These are phyloP conservation scores for Lipomyces starkeyi DNA, from an alignment of 805 yeast genomes.

Conservation along the genomic window DNA sequence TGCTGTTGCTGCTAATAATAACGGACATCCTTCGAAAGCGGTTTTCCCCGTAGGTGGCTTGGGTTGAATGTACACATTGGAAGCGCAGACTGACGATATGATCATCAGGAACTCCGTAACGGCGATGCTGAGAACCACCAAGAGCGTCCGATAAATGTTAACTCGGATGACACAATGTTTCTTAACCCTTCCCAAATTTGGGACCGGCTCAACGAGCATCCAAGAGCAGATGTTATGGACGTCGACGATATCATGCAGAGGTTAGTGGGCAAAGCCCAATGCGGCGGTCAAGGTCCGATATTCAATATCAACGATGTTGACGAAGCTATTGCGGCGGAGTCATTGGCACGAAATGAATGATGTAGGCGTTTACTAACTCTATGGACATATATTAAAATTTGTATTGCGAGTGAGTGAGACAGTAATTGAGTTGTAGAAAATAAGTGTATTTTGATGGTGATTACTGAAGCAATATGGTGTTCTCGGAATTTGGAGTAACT, in stretches of 20 bases:
- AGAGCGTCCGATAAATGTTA: not conserved
- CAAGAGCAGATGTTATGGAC: constrained; percentile 21
- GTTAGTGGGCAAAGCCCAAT: constrained; percentile 19
- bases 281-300: constrained; percentile 31
- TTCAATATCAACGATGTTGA: constrained; percentile 25
- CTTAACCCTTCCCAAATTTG: constrained; percentile 25
- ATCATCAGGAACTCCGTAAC: not conserved
- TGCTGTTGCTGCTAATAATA: not conserved
- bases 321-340: constrained; percentile 13
- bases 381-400: not conserved
- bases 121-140: constrained; percentile 9
- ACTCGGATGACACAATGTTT: constrained; percentile 1
- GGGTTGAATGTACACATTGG: not conserved
- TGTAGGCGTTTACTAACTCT: not conserved
- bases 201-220: constrained; percentile 26
- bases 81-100: not conserved
- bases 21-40: constrained; percentile 8
- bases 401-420: not conserved
- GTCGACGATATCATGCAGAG: constrained; percentile 10
- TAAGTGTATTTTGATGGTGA: not conserved
- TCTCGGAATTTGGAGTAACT: not conserved
- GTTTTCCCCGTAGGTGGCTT: constrained; percentile 19
- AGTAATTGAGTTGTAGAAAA: not conserved
- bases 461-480: not conserved
- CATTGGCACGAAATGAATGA: not conserved